Evolutionary conservation across 768 basidiomycete genomes (phyloP).

Genomic region (Asterophora lycoperdoides): DNA sequence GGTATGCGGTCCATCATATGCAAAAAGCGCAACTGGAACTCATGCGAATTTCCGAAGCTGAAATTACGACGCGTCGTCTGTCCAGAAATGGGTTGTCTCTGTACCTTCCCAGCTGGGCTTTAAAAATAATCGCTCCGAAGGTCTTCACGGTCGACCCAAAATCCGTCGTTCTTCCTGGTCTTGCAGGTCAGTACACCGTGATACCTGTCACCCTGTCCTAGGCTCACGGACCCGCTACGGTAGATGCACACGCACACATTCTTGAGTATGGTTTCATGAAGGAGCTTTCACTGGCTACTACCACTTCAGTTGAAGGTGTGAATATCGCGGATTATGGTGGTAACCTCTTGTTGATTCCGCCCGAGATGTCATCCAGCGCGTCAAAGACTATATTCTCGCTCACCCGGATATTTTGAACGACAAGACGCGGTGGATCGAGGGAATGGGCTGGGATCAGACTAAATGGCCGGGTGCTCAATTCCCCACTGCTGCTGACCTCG

Average conservation of each 20-base stretch:
- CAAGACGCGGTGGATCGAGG: constrained; percentile 66
- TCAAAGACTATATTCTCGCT: constrained; percentile 54
- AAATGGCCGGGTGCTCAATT: constrained; percentile 61
- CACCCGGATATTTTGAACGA: constrained; percentile 55
- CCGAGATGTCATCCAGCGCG: constrained; percentile 57
- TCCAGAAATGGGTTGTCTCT: not conserved
- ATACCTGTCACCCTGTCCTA: not conserved
- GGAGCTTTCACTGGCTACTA: constrained; percentile 59
- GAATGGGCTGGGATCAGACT: constrained; percentile 95
- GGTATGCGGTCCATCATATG: constrained; percentile 27
- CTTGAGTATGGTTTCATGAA: constrained; percentile 68
- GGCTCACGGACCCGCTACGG: not conserved
- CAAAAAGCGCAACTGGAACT: not conserved
- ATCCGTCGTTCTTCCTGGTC: constrained; percentile 64
- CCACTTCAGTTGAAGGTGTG: constrained; percentile 56
- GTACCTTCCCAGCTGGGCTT: constrained; percentile 6
- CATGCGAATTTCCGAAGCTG: constrained; percentile 9
- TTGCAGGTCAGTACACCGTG: constrained; percentile 48
- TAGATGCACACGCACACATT: constrained; percentile 81
- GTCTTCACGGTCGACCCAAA: constrained; percentile 17
- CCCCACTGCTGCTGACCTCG: constrained; percentile 76
- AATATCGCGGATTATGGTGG: not conserved
- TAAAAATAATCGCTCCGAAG: constrained; percentile 6
- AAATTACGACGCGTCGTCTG: constrained; percentile 7
- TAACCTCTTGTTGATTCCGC: too few species aligned